Base-by-base conservation (phyloP, 768 basidiomycete genomes). In the Mycena kentingensis region DNA sequence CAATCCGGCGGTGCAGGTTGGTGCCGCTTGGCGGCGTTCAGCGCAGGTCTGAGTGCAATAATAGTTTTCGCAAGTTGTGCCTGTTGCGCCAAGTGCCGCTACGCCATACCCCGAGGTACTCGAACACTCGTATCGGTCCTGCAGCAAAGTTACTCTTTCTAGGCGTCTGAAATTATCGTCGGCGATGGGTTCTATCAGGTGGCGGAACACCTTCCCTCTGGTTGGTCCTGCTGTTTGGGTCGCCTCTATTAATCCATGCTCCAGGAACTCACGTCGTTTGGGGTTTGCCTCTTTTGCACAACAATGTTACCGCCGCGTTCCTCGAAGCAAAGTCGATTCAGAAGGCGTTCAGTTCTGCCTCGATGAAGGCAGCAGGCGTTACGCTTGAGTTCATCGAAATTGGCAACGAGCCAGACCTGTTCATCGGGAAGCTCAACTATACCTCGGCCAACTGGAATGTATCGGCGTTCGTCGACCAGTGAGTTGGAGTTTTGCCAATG, bases 281-380 rank as follows among this genome's bases (percentile, higher is more conserved):
- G 75, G 78, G 76, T 12, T 66, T 79, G 47, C 79, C 79, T 57
- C 58, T 79, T n/a, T 72, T 76, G 21, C 49, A 58, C 43, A 42
- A 57, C 45, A 74, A 72, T 43, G 28, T 67, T 24, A 71, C 70
- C 44, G 65, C 69, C 24, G 67, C 59, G 3, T 64, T 65, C 27
- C 62, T 71, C 18, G 67, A 74, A 55, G 65, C 70, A 1, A 49
- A 56, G 21, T 61, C 69, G 2, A 63, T 76, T 32, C 47, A 67
- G 12, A 60, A 62, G 25, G 72, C 73, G 3, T 77, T 77, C 54
- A 46, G 57, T 21, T 66, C 67, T 16, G 45, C 55, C 2, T 53
- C 62, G 2, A 58, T 77, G 29, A 56, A 52, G 16, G 35, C 36
- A 18, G 63, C 65, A 0, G 58, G 66, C n/a, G 65, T 77, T 21